These are phyloP conservation scores for Amyloporia xantha DNA, from an alignment of 768 basidiomycete genomes.

Conservation along the genomic window DNA sequence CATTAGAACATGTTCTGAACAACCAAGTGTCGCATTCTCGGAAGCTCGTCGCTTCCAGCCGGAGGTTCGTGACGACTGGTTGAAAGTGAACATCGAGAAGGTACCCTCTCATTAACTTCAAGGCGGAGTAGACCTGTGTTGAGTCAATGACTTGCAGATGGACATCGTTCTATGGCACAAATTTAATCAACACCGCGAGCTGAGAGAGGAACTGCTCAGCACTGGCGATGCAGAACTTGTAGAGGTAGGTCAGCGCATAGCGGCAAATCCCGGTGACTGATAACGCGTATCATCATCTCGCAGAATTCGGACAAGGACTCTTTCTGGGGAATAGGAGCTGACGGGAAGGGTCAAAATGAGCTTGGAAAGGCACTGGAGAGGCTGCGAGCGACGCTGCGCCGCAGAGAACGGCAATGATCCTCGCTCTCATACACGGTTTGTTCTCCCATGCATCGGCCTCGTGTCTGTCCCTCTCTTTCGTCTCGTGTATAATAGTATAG, in stretches of 20 bases:
- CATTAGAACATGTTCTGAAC: constrained; percentile 55
- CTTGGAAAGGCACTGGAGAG: constrained; percentile 66
- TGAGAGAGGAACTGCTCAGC: constrained; percentile 51
- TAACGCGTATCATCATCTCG: too few species aligned
- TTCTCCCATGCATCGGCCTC: background rate
- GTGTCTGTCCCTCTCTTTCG: background rate
- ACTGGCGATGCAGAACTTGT: constrained; percentile 64
- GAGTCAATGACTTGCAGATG: constrained; percentile 39
- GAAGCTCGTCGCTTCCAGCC: constrained; percentile 61
- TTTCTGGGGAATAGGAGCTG: constrained; percentile 72
- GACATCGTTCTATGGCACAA: constrained; percentile 58
- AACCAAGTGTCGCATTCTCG: constrained; percentile 57
- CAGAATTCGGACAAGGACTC: constrained; percentile 72
- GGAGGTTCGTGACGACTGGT: constrained; percentile 62
- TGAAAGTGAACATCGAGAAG: constrained; percentile 58
- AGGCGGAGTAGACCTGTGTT: too few species aligned
- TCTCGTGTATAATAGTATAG: background rate
- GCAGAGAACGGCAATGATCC: constrained; percentile 1
- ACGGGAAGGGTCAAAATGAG: constrained; percentile 63
- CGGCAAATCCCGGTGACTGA: background rate
- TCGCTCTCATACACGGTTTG: background rate
- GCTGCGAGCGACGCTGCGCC: constrained; percentile 49
- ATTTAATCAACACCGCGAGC: constrained; percentile 61
- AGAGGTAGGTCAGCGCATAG: constrained; percentile 40
- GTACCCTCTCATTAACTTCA: constrained; percentile 25